Evolutionary conservation across 768 basidiomycete genomes (phyloP).

Genomic region (Botryobasidium botryosum): DNA sequence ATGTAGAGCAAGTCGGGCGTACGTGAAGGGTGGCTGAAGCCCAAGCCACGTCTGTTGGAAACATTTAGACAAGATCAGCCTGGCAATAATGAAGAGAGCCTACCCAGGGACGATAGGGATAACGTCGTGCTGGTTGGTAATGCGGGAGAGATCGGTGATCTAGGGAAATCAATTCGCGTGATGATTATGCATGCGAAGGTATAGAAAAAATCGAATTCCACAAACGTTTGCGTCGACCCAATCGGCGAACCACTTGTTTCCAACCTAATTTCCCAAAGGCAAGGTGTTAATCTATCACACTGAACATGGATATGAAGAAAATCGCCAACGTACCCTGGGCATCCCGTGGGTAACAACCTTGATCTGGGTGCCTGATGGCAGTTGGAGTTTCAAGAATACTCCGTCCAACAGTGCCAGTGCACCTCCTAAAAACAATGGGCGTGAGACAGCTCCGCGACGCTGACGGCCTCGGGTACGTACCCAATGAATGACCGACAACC

Average conservation of each 20-base stretch:
- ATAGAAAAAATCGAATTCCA: neutral
- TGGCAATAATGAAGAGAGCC: neutral
- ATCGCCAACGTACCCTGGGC: conserved; percentile 5
- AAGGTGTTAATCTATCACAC: too few species aligned
- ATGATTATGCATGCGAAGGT: neutral
- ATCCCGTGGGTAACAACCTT: conserved; percentile 6
- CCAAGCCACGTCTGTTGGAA: neutral
- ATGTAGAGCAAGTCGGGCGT: too few species aligned
- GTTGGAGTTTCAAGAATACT: conserved; percentile 5
- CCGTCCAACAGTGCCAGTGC: conserved; percentile 4
- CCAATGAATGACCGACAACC: conserved; percentile 7
- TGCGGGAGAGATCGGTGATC: conserved; percentile 7
- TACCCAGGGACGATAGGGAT: conserved; percentile 16
- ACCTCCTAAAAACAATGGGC: conserved; percentile 2
- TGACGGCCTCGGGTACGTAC: neutral
- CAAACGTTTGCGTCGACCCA: conserved; percentile 24
- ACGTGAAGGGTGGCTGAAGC: too few species aligned
- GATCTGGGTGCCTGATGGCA: conserved; percentile 5
- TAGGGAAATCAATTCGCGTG: neutral
- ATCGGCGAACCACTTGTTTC: conserved; percentile 30
- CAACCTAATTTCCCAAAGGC: too few species aligned
- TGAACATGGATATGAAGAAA: too few species aligned
- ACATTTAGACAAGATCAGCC: neutral
- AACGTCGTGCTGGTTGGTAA: conserved; percentile 11
- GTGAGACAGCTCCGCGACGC: neutral